Evolutionary conservation across 202 grass and related monocot species (phyloP).

Genomic region (Sporobolus alterniflorus): DNA sequence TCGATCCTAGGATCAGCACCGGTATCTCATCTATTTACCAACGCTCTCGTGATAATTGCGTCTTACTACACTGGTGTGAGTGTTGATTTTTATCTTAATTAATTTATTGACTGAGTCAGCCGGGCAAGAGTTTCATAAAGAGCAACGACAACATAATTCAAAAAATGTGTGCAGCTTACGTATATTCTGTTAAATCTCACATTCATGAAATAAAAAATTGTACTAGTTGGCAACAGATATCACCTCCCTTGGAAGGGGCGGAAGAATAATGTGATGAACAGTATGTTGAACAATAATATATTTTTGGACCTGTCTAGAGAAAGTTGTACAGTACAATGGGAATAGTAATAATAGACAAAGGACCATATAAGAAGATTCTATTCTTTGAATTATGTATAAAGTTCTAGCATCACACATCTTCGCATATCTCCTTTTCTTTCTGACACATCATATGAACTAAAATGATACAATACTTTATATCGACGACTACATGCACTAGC

Average conservation of each 20-base stretch:
- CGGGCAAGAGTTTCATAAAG: too few species aligned
- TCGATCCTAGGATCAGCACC: too few species aligned
- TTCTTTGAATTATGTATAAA: constrained; percentile 20
- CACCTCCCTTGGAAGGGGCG: neutral
- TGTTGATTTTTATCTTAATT: too few species aligned
- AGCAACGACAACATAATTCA: too few species aligned
- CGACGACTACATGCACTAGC: constrained; percentile 56
- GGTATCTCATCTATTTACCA: too few species aligned
- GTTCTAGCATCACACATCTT: neutral
- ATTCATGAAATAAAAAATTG: neutral
- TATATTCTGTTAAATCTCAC: too few species aligned
- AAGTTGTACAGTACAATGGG: neutral
- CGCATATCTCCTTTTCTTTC: constrained; percentile 16
- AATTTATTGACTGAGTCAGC: too few species aligned
- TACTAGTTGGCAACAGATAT: neutral
- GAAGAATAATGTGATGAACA: neutral
- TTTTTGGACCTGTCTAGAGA: neutral
- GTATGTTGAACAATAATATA: neutral
- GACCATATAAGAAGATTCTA: constrained; percentile 14
- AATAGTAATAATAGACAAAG: constrained; percentile 18
- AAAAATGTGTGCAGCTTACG: too few species aligned
- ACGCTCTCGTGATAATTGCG: too few species aligned
- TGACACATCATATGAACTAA: constrained; percentile 19
- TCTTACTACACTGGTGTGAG: too few species aligned
- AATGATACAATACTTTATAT: neutral